These are phyloP conservation scores for Crithidia mellificae DNA, from an alignment of 208 protist species.

Conservation along the genomic window DNA sequence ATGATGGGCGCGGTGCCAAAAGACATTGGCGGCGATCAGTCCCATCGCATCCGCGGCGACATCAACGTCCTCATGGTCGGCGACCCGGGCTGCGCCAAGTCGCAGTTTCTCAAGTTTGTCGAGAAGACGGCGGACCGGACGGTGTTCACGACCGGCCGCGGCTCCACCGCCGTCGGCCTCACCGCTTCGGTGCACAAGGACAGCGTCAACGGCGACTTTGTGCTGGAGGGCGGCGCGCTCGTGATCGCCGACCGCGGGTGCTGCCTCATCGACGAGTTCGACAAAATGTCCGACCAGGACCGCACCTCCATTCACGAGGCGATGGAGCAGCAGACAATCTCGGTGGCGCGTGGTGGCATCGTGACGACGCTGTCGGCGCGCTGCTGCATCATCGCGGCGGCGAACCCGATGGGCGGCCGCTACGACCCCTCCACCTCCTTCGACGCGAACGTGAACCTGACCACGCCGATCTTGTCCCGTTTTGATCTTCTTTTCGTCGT, in stretches of 20 bases:
- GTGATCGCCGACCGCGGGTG: constrained; percentile 99
- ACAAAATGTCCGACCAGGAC: constrained; percentile 99
- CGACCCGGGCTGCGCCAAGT: constrained; percentile 99
- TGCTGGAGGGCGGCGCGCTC: constrained; percentile 99
- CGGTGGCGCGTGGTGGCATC: constrained; percentile 98
- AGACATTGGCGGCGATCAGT: constrained; percentile 94
- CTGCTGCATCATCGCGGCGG: constrained; percentile 97
- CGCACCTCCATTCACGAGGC: constrained; percentile 99
- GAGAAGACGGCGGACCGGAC: constrained; percentile 92
- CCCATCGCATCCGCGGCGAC: constrained; percentile 97
- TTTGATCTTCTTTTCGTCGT: constrained; percentile 99
- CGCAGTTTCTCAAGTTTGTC: constrained; percentile 99
- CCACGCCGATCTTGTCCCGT: constrained; percentile 98
- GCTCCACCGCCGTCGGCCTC: constrained; percentile 96
- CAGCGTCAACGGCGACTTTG: constrained; percentile 98
- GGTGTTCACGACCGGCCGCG: constrained; percentile 98
- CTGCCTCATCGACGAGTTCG: constrained; percentile 99
- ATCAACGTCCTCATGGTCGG: constrained; percentile 99
- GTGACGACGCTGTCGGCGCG: constrained; percentile 99
- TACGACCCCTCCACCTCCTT: constrained; percentile 94
- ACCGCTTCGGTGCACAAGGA: constrained; percentile 98
- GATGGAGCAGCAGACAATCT: constrained; percentile 99
- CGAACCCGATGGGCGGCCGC: constrained; percentile 98
- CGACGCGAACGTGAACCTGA: constrained; percentile 94
- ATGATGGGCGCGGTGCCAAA: constrained; percentile 99